Evolutionary conservation across 208 protist genomes (phyloP), one percentile per base, ranked within the genome.

Genomic region (Acanthamoeba castellanii): DNA sequence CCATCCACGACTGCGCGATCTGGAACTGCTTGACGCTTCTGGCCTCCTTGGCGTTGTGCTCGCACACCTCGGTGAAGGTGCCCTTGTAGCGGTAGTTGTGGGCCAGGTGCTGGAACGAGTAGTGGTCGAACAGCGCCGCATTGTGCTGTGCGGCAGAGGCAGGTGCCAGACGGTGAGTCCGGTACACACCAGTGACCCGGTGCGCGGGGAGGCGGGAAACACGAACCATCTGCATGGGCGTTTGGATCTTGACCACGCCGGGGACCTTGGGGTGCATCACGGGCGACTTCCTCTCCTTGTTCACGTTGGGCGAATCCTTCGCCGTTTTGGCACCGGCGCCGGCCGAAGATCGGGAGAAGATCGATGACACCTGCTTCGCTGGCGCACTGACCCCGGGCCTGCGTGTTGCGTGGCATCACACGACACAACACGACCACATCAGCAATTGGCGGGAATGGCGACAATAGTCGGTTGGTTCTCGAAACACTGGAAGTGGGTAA

Each of bases 31-130:
- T 81, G 32, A 93, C 88, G 59, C 42, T 93, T 57, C 61, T 70
- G 18, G 88, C 88, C n/a, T 93, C 88, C 88, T 93, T 74, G 32
- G 88, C 88, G 45, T 93, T 93, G 88, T 93, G 88, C 7, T 93
- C 64, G 45, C 88, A 93, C 2, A 93, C n/a, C 34, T 81, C 64
- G 34, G 66, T 55, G 47, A 93, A 81, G 22, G 88, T 47, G 25
- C 88, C 88, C n/a, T 25, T 59, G 42, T 64, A 81, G 20, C 68
- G 59, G 47, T 93, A 93, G 50, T 93, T 70, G 27, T 70, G 37
- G 50, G 88, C 88, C n/a, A 93, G 25, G 37, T 93, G 50, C 45
- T 81, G 88, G 25, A 93, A 78, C 27, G 66, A 55, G 27, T 64
- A 37, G 42, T 93, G 64, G 37, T 93, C 66, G 50, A 90, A 90